Base-by-base conservation (phyloP, 768 basidiomycete genomes). In the Cubamyces sp. region DNA sequence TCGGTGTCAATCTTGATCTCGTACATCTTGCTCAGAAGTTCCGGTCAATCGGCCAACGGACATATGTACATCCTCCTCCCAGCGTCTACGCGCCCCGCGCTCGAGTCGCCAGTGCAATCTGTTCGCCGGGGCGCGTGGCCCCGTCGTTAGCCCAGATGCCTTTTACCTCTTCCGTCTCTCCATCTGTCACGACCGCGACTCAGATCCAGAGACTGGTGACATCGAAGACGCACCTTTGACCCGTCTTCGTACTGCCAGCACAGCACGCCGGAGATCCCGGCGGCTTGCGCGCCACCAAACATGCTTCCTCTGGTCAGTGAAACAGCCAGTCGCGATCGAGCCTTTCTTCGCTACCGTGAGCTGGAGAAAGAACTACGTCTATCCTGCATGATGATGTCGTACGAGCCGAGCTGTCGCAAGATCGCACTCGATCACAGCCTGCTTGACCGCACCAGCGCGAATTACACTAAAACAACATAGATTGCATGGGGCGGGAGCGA, bases 1-100 rank as follows among this genome's bases (percentile, higher is more conserved):
- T 59, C 57, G 57, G 57, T 59, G 57, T 51, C 57, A 57, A 62
- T 62, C 61, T 57, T 41, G 55, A 62, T 62, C 43, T 30, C 18
- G 26, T 42, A 6, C 48, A 62, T 62, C 43, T 23, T 23, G 26
- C 48, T 16, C 48, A 51, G 49, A 51, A 51, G 56, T 37, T 9
- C 49, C 9, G 30, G 15, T 39, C 21, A 23, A 42, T 26, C n/a
- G 23, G 30, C 15, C 46, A 26, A 37, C 30, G 21, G 23, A 46
- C 19, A 47, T n/a, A 21, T 14, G 23, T 25, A 47, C n/a, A 21
- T 14, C 46, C 19, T 25, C 12, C 21, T n/a, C 46, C 23, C 28
- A 26, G 48, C 48, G 48, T 49, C 48, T 49, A 49, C 15, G 12
- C 25, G 21, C 25, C 25, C 15, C 26, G 25, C 25, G 12, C 23